Evolutionary conservation across 495 filamentous ascomycete species (phyloP), one percentile per base, ranked within the genome.

Genomic region (Penicillium chermesinum): DNA sequence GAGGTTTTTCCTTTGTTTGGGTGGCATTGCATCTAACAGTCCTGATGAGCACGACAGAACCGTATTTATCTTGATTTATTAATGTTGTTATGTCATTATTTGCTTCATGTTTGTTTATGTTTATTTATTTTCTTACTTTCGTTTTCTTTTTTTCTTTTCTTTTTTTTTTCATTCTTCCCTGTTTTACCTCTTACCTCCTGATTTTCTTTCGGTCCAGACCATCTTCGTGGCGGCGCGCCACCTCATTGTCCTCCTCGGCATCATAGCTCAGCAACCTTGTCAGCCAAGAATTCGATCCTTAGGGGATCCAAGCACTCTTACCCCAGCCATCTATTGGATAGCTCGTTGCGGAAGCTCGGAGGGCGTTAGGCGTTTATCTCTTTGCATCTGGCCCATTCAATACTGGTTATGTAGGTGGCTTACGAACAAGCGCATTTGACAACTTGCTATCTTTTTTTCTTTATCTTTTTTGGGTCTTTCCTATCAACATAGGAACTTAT

Each of bases 251-350:
- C n/a, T n/a, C n/a, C n/a, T n/a, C n/a, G n/a, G n/a, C n/a, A n/a
- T n/a, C n/a, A n/a, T n/a, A n/a, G n/a, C n/a, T n/a, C n/a, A n/a
- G n/a, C n/a, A n/a, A n/a, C n/a, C n/a, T n/a, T n/a, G n/a, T n/a
- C n/a, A n/a, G n/a, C n/a, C n/a, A n/a, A n/a, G n/a, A n/a, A n/a
- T n/a, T n/a, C n/a, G n/a, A n/a, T n/a, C n/a, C n/a, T n/a, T n/a
- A n/a, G n/a, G 25, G 25, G 10, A 30, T 30, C 25, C 25, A 30
- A 30, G 10, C 4, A 30, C n/a, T n/a, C n/a, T n/a, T n/a, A n/a
- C n/a, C 13, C 14, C 9, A 22, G n/a, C 25, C 33, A 44, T 43
- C 21, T 10, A 50, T 50, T 50, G 48, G 48, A 50, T 30, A 27
- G 20, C 30, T 44, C 12, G 19, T 19, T 38, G 32, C 20, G 20